These are phyloP conservation scores for Asterella californica DNA, from an alignment of 225 moss, liverwort and hornwort species.

Conservation along the genomic window DNA sequence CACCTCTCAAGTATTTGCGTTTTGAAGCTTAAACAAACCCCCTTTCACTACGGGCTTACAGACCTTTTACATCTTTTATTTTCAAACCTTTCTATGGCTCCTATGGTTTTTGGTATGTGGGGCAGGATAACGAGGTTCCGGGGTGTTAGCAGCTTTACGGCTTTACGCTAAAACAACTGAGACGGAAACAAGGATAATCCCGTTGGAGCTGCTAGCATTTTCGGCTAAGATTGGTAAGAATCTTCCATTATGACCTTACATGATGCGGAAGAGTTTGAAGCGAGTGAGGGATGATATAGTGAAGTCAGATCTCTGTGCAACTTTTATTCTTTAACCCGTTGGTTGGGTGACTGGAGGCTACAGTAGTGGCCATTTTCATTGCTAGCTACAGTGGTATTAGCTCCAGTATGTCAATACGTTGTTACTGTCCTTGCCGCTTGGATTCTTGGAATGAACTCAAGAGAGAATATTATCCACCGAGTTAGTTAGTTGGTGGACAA, in stretches of 20 bases:
- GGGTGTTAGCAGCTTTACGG: not conserved
- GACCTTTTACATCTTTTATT: too few relatives aligned
- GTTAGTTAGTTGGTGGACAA: not conserved
- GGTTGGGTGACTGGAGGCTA: not conserved
- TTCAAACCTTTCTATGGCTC: too few relatives aligned
- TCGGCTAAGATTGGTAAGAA: not conserved
- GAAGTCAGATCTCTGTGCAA: slow-evolving; percentile 4
- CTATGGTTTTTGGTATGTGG: not conserved
- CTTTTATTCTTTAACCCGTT: not conserved
- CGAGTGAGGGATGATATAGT: not conserved
- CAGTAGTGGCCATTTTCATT: not conserved
- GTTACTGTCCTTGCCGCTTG: not conserved
- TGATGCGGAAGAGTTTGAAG: not conserved
- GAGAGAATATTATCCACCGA: slow-evolving; percentile 3
- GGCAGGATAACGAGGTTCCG: not conserved
- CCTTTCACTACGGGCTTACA: too few relatives aligned
- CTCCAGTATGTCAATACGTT: not conserved
- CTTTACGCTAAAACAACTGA: not conserved
- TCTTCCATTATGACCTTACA: slow-evolving; percentile 3
- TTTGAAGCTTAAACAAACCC: not conserved
- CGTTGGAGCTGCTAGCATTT: not conserved
- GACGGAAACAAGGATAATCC: not conserved
- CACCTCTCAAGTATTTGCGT: not conserved
- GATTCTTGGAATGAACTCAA: not conserved
- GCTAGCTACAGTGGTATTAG: not conserved